Percentiles rank a stretch among this genome's conserved stretches.
phyloP scores from a whole-genome alignment of 495 filamentous ascomycete species.

The Penicillium mononematosum region DNA sequence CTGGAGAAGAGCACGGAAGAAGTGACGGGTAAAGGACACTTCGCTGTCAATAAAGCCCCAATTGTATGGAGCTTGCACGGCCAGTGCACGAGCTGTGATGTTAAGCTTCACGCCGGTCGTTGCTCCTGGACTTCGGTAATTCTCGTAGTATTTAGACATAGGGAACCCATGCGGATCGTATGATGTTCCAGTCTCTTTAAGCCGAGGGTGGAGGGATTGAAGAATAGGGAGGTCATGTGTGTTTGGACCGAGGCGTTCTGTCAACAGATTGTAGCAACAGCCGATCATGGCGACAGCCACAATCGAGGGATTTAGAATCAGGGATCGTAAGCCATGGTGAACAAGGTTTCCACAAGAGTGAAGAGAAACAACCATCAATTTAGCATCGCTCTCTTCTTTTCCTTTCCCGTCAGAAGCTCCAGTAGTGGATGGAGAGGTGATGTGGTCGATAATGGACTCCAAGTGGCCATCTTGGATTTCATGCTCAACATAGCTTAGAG shows the following conservation, averaged over 20 bases:
- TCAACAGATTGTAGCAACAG: constrained; percentile 96
- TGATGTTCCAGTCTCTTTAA: constrained; percentile 56
- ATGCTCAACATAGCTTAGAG: constrained; percentile 53
- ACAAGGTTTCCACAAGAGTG: constrained; percentile 98
- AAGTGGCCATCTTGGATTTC: constrained; percentile 64
- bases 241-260: constrained; percentile 81
- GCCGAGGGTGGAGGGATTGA: constrained; percentile 56
- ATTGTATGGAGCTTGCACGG: constrained; percentile 88
- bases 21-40: constrained; percentile 87
- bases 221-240: constrained; percentile 77
- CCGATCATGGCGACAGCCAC: constrained; percentile 90
- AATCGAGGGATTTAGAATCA: constrained; percentile 77
- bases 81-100: constrained; percentile 96
- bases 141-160: constrained; percentile 73
- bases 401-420: constrained; percentile 6
- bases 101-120: constrained; percentile 74
- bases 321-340: constrained; percentile 85
- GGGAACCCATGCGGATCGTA: constrained; percentile 90
- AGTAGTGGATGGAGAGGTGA: constrained; percentile 39
- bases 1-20: constrained; percentile 90
- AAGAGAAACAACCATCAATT: constrained; percentile 85
- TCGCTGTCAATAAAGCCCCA: constrained; percentile 81
- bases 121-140: constrained; percentile 50
- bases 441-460: constrained; percentile 70
- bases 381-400: constrained; percentile 27